Base-by-base conservation (phyloP, 495 filamentous ascomycete genomes). In the Talaromyces adpressus region DNA sequence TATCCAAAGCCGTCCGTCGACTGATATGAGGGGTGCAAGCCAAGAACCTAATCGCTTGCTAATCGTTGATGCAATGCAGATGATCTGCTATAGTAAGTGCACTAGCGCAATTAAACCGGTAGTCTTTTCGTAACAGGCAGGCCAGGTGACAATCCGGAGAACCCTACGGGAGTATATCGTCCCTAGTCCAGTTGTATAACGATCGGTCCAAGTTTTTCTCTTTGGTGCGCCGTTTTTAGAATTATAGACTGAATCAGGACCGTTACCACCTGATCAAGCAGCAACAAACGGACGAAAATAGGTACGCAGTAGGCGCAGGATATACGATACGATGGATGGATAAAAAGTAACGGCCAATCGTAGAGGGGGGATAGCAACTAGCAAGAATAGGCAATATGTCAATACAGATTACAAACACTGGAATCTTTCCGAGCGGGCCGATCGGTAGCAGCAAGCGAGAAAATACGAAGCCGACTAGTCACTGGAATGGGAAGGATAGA, bases 51-150 rank as follows among this genome's bases (percentile, higher is more conserved):
- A 29, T 56, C 45, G 45, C n/a, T 49, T 49, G 45, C 23, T 56
- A 56, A n/a, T 27, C 23, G 36, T 16, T 61, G 32, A n/a, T 75
- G 71, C 66, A 75, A 75, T 83, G 81, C 82, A 83, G 81, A 84
- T 83, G 82, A 84, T 83, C 81, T 80, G 76, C 80, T 67, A 62
- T 60, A 69, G 66, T 60, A 66, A 65, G 69, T 65, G 65, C 68
- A 66, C 58, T 64, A 69, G 65, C 68, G 70, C 71, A 67, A 67
- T 68, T 67, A 57, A 58, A 36, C 56, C 56, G 56, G 56, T 36
- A 58, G 27, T 20, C 30, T 58, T 25, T 45, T 53, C 51, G 49
- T 29, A 65, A 65, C 65, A 64, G 27, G 53, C 4, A 64, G 56
- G 59, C 41, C 63, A 65, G 63, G 60, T 65, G 63, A 65, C 63